phyloP scores from a whole-genome alignment of 352 stramenopile species.

The Phytophthora tubulina region DNA sequence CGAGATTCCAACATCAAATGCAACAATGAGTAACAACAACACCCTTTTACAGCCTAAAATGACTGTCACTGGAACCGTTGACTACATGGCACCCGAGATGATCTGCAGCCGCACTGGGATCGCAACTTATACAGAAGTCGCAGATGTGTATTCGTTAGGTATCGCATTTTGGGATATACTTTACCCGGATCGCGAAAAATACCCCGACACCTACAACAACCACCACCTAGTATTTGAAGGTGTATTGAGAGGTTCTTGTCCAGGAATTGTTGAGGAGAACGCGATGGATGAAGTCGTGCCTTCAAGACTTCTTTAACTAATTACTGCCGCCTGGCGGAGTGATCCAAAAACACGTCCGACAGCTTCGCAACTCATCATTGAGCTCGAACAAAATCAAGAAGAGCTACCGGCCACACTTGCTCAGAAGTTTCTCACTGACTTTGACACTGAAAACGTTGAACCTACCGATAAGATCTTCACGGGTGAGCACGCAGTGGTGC shows the following conservation, averaged over 20 bases:
- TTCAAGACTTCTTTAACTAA: slow-evolving; percentile 52
- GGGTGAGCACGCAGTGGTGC: slow-evolving; percentile 34
- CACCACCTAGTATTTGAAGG: slow-evolving; percentile 59
- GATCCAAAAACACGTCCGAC: slow-evolving; percentile 54
- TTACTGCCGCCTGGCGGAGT: slow-evolving; percentile 57
- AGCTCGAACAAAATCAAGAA: slow-evolving; percentile 68
- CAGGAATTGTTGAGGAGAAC: slow-evolving; percentile 36
- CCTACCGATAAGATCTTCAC: slow-evolving; percentile 34
- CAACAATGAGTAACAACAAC: background rate
- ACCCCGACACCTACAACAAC: slow-evolving; percentile 45
- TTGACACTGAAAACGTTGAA: slow-evolving; percentile 13
- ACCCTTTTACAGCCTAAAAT: slow-evolving; percentile 39
- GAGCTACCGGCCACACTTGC: slow-evolving; percentile 53
- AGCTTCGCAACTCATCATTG: slow-evolving; percentile 46
- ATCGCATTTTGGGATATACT: slow-evolving; percentile 83
- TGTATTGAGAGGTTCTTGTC: slow-evolving; percentile 51
- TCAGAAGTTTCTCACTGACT: slow-evolving; percentile 43
- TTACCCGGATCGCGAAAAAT: slow-evolving; percentile 57
- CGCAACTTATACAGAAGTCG: slow-evolving; percentile 60
- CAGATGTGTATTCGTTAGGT: slow-evolving; percentile 75
- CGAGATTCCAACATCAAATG: slow-evolving; percentile 9
- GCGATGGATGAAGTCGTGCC: slow-evolving; percentile 34
- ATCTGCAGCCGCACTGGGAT: slow-evolving; percentile 54
- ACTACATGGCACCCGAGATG: slow-evolving; percentile 83
- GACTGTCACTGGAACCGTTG: slow-evolving; percentile 67